These are phyloP conservation scores for Alnus rubra DNA, from an alignment of 306 rosid species.

Conservation along the genomic window DNA sequence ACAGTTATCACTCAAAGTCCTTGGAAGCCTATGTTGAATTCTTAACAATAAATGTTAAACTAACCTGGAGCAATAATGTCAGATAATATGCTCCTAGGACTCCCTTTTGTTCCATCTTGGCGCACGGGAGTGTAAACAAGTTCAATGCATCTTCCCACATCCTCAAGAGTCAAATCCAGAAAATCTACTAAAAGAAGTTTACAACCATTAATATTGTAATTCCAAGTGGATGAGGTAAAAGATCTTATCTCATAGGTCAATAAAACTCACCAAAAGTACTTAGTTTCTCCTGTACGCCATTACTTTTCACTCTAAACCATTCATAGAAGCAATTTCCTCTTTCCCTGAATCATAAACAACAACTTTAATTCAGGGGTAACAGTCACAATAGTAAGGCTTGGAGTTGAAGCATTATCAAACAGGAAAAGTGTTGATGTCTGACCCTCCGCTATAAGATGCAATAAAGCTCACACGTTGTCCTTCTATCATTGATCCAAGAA, in stretches of 20 bases:
- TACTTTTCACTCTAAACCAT: slow-evolving; percentile 73
- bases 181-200: slow-evolving; percentile 49
- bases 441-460: slow-evolving; percentile 93
- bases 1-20: not conserved
- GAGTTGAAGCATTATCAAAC: slow-evolving; percentile 18
- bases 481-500: slow-evolving; percentile 76
- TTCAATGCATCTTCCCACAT: slow-evolving; percentile 73
- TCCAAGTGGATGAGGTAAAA: slow-evolving; percentile 16
- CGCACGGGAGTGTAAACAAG: slow-evolving; percentile 82
- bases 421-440: slow-evolving; percentile 36
- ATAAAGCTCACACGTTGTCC: slow-evolving; percentile 75
- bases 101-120: slow-evolving; percentile 75
- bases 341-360: slow-evolving; percentile 56
- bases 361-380: slow-evolving; percentile 18
- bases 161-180: slow-evolving; percentile 79
- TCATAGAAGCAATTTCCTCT: slow-evolving; percentile 72
- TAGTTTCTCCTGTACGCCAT: slow-evolving; percentile 54
- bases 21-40: slow-evolving; percentile 7
- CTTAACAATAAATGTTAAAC: slow-evolving; percentile 13
- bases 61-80: slow-evolving; percentile 72
- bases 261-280: slow-evolving; percentile 58
- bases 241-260: slow-evolving; percentile 13
- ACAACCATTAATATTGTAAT: slow-evolving; percentile 22
- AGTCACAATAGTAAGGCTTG: slow-evolving; percentile 26
- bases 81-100: slow-evolving; percentile 54